phyloP scores from a whole-genome alignment of 306 rosid species.

The Argentina anserina region DNA sequence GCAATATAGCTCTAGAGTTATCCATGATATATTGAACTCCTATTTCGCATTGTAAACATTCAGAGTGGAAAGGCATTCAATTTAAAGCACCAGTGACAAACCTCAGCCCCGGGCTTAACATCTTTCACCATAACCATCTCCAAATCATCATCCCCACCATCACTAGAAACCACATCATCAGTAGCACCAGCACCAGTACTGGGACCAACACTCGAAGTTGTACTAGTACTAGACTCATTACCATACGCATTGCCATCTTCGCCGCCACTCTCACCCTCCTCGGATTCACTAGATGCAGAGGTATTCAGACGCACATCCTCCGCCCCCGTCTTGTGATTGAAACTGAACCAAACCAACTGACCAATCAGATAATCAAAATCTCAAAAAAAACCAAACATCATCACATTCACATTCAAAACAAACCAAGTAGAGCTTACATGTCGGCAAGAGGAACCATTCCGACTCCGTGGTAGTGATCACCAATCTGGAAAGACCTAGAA shows the following conservation, averaged over 20 bases:
- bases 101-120: slow-evolving; percentile 77
- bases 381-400: neutral
- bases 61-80: neutral
- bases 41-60: neutral
- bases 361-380: neutral
- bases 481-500: slow-evolving; percentile 64
- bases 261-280: neutral
- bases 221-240: slow-evolving; percentile 7
- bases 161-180: too few relatives aligned
- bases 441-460: slow-evolving; percentile 98
- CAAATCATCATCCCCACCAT: slow-evolving; percentile 37
- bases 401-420: neutral
- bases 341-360: slow-evolving; percentile 34
- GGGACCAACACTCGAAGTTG: neutral
- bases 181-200: neutral
- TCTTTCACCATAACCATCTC: slow-evolving; percentile 87
- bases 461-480: slow-evolving; percentile 67
- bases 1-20: neutral
- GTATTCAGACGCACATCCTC: slow-evolving; percentile 90
- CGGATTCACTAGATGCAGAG: slow-evolving; percentile 24
- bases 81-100: slow-evolving; percentile 2
- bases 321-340: slow-evolving; percentile 85
- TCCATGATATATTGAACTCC: neutral
- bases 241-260: neutral
- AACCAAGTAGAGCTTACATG: slow-evolving; percentile 46